Conservation (phyloP, 345 rosid species). For the Pugionium cornutum region DNA sequence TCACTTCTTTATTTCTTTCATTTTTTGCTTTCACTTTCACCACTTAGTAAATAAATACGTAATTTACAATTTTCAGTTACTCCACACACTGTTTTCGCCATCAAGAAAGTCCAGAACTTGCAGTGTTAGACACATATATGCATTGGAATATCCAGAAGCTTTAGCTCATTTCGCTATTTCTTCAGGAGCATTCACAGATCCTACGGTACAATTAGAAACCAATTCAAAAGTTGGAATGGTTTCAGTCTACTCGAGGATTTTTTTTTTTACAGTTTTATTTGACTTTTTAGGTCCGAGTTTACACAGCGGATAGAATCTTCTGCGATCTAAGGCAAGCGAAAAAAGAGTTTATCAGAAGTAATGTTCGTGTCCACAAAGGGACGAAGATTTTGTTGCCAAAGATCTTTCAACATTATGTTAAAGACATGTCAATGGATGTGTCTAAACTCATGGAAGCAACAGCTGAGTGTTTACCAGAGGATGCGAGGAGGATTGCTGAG, state of each 20-base stretch:
- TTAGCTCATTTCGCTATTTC: slow-evolving; percentile 83
- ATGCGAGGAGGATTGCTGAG: slow-evolving; percentile 50
- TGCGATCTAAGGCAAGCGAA: slow-evolving; percentile 60
- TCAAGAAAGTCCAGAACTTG: slow-evolving; percentile 62
- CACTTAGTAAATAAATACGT: background rate
- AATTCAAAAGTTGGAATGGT: background rate
- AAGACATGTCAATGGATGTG: slow-evolving; percentile 63
- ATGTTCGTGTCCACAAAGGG: slow-evolving; percentile 59
- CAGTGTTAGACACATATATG: slow-evolving; percentile 57
- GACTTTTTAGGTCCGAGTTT: slow-evolving; percentile 59
- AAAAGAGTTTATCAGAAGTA: slow-evolving; percentile 60
- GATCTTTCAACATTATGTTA: slow-evolving; percentile 56
- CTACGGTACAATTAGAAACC: slow-evolving; percentile 45
- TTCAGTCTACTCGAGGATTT: background rate
- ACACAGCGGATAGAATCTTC: slow-evolving; percentile 61
- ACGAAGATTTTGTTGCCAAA: slow-evolving; percentile 68
- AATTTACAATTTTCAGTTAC: slow-evolving; percentile 54
- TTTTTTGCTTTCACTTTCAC: background rate
- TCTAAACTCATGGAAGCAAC: slow-evolving; percentile 48
- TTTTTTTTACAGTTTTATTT: too few relatives aligned
- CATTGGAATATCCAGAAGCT: slow-evolving; percentile 78
- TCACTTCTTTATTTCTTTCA: background rate
- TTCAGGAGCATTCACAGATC: slow-evolving; percentile 75
- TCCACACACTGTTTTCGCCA: slow-evolving; percentile 71
- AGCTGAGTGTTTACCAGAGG: slow-evolving; percentile 51